Base-by-base conservation (phyloP, 192 early-diverging fungal species). In the Linnemannia exigua region DNA sequence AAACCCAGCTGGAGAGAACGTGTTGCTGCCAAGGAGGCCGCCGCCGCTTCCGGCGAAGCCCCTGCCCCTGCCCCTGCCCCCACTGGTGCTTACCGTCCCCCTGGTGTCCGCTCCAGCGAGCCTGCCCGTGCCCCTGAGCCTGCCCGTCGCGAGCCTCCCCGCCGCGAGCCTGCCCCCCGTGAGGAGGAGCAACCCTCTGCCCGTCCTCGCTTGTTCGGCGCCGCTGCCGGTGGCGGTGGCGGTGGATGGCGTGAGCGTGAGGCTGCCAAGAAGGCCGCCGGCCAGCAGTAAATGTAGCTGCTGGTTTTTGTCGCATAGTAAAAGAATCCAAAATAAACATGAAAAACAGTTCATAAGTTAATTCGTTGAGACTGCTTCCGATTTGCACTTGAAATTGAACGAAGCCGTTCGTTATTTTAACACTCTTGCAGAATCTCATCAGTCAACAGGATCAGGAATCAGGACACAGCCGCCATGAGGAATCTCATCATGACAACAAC, bases 241-340 rank as follows among this genome's bases (percentile, higher is more conserved):
- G 74, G 75, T 51, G 82, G 82, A 79, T 82, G 81, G 80, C 82
- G 79, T 81, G 81, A 87, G 35, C 73, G 81, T 47, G 76, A 78
- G 76, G 85, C 84, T 17, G 79, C 76, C 51, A 79, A 67, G 74
- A 80, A 84, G 63, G 68, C 70, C 12, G 50, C 48, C 16, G 25
- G 58, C 5, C 77, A 79, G 71, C 72, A 85, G 61, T 36, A 77
- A 72, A 67, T 76, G 51, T 58, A 58, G n/a, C 3, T 31, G 28
- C 58, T 31, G 8, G 25, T 25, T 54, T 25, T 54, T 54, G 58
- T 63, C 28, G 5, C 58, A 63, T 44, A 9, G n/a, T n/a, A 44
- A 44, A 63, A 63, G 28, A 31, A 31, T 63, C 7, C 14, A 44
- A 0, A 63, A 14, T 63, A 63, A 31, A 31, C 9, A 25, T 44